These are phyloP conservation scores for Paulownia fortunei DNA, from an alignment of 257 asterid species.

Conservation along the genomic window DNA sequence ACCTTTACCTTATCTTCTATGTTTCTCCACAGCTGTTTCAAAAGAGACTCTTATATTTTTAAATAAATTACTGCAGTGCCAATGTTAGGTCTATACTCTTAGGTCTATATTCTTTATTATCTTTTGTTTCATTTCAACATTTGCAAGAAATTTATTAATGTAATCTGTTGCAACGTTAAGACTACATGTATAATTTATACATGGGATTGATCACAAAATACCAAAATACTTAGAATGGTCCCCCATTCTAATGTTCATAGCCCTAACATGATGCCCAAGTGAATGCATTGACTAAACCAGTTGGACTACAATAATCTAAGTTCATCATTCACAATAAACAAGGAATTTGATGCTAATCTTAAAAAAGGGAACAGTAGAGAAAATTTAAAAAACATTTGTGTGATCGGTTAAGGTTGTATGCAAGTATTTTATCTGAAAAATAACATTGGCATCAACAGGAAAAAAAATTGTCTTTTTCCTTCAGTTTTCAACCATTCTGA, in stretches of 20 bases:
- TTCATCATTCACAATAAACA: slow-evolving; percentile 2
- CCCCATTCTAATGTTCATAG: slow-evolving; percentile 34
- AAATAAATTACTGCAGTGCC: too few species aligned
- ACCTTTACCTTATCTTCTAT: too few species aligned
- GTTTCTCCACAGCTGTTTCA: too few species aligned
- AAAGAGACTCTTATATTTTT: too few species aligned
- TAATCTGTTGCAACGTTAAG: too few species aligned
- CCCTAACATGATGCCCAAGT: slow-evolving; percentile 40
- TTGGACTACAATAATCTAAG: slow-evolving; percentile 13
- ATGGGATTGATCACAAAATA: not conserved
- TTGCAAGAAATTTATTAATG: not conserved
- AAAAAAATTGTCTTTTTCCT: not conserved
- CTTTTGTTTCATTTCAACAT: not conserved
- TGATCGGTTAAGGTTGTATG: not conserved
- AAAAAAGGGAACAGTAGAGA: not conserved
- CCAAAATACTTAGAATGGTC: slow-evolving; percentile 35
- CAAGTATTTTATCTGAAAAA: not conserved
- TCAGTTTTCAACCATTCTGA: not conserved
- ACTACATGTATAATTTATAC: not conserved
- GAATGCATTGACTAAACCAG: slow-evolving; percentile 29
- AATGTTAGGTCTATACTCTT: not conserved
- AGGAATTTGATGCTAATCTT: not conserved
- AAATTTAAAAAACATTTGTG: not conserved
- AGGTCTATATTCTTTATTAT: not conserved
- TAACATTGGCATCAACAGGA: not conserved